These are phyloP conservation scores for Lasiodiplodia gonubiensis DNA, from an alignment of 2,329 filamentous ascomycete species.

Conservation along the genomic window DNA sequence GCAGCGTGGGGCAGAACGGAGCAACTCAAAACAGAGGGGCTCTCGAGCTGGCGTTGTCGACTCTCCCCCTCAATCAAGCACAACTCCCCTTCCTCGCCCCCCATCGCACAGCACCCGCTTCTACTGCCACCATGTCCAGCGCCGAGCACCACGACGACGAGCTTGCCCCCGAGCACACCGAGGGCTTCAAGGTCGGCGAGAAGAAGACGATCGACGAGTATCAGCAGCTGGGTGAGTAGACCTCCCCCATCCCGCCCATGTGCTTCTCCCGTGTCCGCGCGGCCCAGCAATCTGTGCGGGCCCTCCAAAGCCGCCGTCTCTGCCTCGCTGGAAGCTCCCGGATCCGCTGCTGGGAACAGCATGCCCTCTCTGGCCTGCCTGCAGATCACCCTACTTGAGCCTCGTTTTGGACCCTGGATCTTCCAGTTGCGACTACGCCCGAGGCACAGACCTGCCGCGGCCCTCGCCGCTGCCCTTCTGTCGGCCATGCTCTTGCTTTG, in stretches of 20 bases:
- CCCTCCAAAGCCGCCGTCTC: background rate
- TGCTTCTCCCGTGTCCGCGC: conserved; percentile 17
- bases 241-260: conserved; percentile 5
- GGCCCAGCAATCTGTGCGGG: conserved; percentile 8
- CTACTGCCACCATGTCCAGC: conserved; percentile 35
- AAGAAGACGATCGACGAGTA: conserved; percentile 98
- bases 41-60: conserved; percentile 20
- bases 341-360: conserved; percentile 12
- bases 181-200: conserved; percentile 97
- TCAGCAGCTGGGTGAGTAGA: conserved; percentile 81
- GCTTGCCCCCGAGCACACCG: conserved; percentile 82
- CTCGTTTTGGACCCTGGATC: conserved; percentile 17
- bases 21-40: conserved; percentile 26
- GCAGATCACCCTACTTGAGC: conserved; percentile 20
- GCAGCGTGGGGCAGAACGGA: conserved; percentile 24
- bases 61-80: conserved; percentile 16
- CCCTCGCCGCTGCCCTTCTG: background rate
- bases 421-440: background rate
- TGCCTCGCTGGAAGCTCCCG: conserved; percentile 9
- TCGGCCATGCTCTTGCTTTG: background rate
- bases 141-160: conserved; percentile 68
- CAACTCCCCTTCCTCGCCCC: background rate
- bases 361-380: background rate
- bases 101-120: conserved; percentile 20
- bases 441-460: conserved; percentile 4